These are phyloP conservation scores for Metschnikowia santaceciliae DNA, from an alignment of 805 yeast genomes.

Conservation along the genomic window DNA sequence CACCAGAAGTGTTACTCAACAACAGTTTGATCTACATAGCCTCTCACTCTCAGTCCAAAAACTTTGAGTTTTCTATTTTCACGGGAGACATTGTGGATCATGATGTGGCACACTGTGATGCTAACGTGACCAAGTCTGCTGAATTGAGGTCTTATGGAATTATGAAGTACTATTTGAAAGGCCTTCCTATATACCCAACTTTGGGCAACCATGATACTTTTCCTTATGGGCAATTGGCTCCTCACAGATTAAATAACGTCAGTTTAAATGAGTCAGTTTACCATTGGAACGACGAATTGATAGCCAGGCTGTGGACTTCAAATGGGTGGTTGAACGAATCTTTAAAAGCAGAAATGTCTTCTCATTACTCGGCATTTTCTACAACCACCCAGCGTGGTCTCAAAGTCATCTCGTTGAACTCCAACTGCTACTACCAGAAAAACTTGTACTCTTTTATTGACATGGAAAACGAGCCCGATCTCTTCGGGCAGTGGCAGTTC, in stretches of 20 bases:
- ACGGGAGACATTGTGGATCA: slow-evolving; percentile 77
- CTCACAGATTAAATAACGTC: slow-evolving; percentile 21
- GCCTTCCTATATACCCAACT: slow-evolving; percentile 56
- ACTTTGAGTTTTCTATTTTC: slow-evolving; percentile 60
- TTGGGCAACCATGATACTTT: slow-evolving; percentile 71
- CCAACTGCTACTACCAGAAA: slow-evolving; percentile 63
- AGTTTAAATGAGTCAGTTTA: slow-evolving; percentile 20
- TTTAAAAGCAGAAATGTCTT: slow-evolving; percentile 24
- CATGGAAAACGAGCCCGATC: slow-evolving; percentile 51
- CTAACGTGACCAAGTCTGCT: slow-evolving; percentile 64
- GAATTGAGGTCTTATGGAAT: slow-evolving; percentile 67
- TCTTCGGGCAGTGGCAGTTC: slow-evolving; percentile 61
- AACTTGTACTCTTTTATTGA: slow-evolving; percentile 52
- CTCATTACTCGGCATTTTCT: slow-evolving; percentile 62
- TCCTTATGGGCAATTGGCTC: slow-evolving; percentile 70
- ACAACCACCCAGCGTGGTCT: slow-evolving; percentile 50
- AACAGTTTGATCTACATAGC: slow-evolving; percentile 48
- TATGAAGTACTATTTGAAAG: slow-evolving; percentile 48
- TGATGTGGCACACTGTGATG: slow-evolving; percentile 47
- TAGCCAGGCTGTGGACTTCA: slow-evolving; percentile 34
- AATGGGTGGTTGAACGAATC: slow-evolving; percentile 35
- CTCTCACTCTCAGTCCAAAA: slow-evolving; percentile 26
- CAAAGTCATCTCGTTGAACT: slow-evolving; percentile 42
- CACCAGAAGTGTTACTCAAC: slow-evolving; percentile 60
- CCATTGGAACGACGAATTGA: slow-evolving; percentile 37